These are phyloP conservation scores for Leucocoprinus leucothites DNA, from an alignment of 768 basidiomycete species.

Conservation along the genomic window DNA sequence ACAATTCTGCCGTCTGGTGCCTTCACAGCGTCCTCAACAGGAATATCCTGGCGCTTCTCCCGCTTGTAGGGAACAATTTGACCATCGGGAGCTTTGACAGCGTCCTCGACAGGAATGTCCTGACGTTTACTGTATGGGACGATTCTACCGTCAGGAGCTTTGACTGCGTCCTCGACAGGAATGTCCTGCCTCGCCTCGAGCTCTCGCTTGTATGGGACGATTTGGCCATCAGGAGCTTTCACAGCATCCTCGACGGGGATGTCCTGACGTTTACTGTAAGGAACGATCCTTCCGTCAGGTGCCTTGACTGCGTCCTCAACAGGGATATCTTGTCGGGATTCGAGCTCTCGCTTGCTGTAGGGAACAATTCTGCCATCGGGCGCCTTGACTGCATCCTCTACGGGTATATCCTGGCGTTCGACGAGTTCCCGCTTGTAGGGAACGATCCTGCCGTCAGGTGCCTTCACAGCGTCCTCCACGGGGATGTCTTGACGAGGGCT, in stretches of 20 bases:
- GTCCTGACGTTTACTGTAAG: slow-evolving; percentile 17
- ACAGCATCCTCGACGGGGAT: slow-evolving; percentile 22
- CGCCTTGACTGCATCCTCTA: slow-evolving; percentile 24
- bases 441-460: slow-evolving; percentile 30
- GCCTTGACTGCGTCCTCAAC: slow-evolving; percentile 24
- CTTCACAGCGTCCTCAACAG: slow-evolving; percentile 20
- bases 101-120: slow-evolving; percentile 26
- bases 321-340: slow-evolving; percentile 25
- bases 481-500: slow-evolving; percentile 15
- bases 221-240: slow-evolving; percentile 18
- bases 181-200: slow-evolving; percentile 11
- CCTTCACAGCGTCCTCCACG: slow-evolving; percentile 21
- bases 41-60: slow-evolving; percentile 20
- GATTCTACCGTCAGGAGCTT: slow-evolving; percentile 29
- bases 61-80: slow-evolving; percentile 22
- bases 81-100: slow-evolving; percentile 26
- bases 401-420: slow-evolving; percentile 24
- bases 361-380: slow-evolving; percentile 24
- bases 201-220: slow-evolving; percentile 14
- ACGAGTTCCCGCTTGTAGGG: slow-evolving; percentile 37
- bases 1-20: slow-evolving; percentile 18
- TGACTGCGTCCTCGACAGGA: slow-evolving; percentile 22
- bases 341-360: slow-evolving; percentile 16
- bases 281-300: slow-evolving; percentile 24
- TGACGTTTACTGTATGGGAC: slow-evolving; percentile 34